phyloP scores from a whole-genome alignment of 2,329 filamentous ascomycete species.

The Teratosphaeria gauchensis region DNA sequence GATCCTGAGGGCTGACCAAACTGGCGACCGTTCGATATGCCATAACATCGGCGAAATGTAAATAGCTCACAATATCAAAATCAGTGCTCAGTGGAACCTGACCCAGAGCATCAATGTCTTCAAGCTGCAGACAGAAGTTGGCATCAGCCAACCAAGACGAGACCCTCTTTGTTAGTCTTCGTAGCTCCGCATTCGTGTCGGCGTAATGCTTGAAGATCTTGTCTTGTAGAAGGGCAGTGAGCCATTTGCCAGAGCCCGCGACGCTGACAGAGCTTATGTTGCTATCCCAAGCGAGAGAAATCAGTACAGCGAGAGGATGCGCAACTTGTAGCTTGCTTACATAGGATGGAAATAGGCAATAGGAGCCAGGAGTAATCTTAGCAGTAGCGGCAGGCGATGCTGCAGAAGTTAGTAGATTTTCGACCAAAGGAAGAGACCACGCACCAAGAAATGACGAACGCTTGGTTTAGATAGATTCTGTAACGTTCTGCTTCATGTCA shows the following conservation, averaged over 20 bases:
- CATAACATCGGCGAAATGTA: conserved; percentile 40
- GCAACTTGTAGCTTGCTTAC: background rate
- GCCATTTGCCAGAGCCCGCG: conserved; percentile 42
- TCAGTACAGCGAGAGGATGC: background rate
- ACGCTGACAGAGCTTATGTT: conserved; percentile 41
- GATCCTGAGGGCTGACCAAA: conserved; percentile 5
- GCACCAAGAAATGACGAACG: conserved; percentile 31
- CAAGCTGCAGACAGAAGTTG: conserved; percentile 43
- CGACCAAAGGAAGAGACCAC: background rate
- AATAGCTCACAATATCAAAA: conserved; percentile 39
- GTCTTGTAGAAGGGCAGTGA: conserved; percentile 37
- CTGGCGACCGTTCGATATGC: conserved; percentile 37
- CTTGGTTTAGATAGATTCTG: conserved; percentile 33
- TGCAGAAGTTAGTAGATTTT: background rate
- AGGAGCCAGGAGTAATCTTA: conserved; percentile 39
- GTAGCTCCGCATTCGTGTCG: conserved; percentile 34
- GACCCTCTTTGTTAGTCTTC: conserved; percentile 37
- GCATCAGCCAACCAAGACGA: conserved; percentile 43
- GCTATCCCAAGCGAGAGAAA: background rate
- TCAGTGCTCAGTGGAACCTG: conserved; percentile 40
- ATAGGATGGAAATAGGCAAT: conserved; percentile 46
- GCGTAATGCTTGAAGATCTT: conserved; percentile 43
- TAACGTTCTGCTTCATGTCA: conserved; percentile 20
- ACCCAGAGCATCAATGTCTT: conserved; percentile 35
- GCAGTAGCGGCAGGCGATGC: conserved; percentile 42